Evolutionary conservation across 768 basidiomycete genomes (phyloP), one percentile per base, ranked within the genome.

Genomic region (Amanita subjunquillea): DNA sequence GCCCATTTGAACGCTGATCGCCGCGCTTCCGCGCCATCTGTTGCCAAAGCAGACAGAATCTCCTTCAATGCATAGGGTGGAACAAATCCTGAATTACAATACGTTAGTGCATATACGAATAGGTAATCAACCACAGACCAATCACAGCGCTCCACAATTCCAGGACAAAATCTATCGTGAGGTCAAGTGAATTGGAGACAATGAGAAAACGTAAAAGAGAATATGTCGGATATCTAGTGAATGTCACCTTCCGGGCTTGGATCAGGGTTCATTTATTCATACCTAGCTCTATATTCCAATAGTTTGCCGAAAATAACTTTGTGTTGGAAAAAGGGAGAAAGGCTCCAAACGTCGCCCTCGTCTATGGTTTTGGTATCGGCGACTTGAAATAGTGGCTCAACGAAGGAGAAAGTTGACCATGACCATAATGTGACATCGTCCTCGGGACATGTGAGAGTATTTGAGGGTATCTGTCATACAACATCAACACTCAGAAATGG

Each of bases 311-410:
- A 87, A 10, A 86, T 68, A 58, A 82, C 84, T 57, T 77, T 79
- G 61, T 86, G 83, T 25, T 70, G 71, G 64, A 87, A 83, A 55
- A 75, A 83, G 0, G 84, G 85, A 3, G 83, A 84, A 29, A 86
- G 67, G 9, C 60, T 65, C 83, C 84, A 87, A 6, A 85, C 77
- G 59, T 86, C 75, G 9, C 37, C 53, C 37, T 75, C 75, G 30
- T 75, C 66, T 22, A 77, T 62, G 5, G 81, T 83, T 50, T 76
- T 69, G 39, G 66, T 64, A 54, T 63, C 69, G 0, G 82, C 78
- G 17, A 83, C 62, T 46, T 69, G 59, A 55, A 85, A 72, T 22
- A 86, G 67, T 3, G 84, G 84, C 55, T 82, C 74, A 6, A 85
- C 72, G 58, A 83, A 86, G 1, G 78, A 76, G 59, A 83, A 83